Evolutionary conservation across 2,329 filamentous ascomycete genomes (phyloP), one percentile per base, ranked within the genome.

Genomic region (Diaporthe aspalathi): DNA sequence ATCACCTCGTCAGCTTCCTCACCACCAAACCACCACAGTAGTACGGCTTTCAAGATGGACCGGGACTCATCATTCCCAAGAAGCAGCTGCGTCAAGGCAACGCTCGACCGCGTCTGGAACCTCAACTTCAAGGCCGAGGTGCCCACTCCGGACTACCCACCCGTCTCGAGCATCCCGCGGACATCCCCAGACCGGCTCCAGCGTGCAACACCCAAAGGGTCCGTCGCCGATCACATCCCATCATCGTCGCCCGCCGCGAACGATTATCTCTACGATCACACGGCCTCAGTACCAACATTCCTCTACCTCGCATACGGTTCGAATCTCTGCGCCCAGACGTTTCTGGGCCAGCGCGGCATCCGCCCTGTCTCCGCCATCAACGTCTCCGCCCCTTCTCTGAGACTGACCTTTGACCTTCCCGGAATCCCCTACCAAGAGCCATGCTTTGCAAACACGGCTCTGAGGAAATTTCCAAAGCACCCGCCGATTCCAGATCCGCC

Each of bases 301-400:
- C 87, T 95, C 66, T 95, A 95, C 80, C 89, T 95, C 27, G 95
- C 95, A 14, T 98, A 98, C 79, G 96, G 95, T 75, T 97, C 94
- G 67, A 98, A 98, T 80, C 88, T 98, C 73, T 90, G 88, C 73
- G 89, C 91, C 17, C 84, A 94, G 79, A 97, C 93, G 0, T 98
- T 98, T 80, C 87, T 91, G 60, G 93, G 92, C 71, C 84, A 82
- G 72, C 91, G 95, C 67, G 92, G 92, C 72, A 95, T 98, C 81
- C 89, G 88, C 32, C 96, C 96, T 0, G 77, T 98, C 17, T 94
- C 93, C 49, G 89, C 93, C 74, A 83, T 95, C 78, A 94, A 94
- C 77, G 95, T 97, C 9, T 88, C 92, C 6, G 94, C 94, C 2
- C 96, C 96, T 0, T 87, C 89, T 6, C 85, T 98, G 60, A 86